Evolutionary conservation across 2,329 filamentous ascomycete genomes (phyloP), one percentile per base, ranked within the genome.

Genomic region (Tolypocladium pustulatum): DNA sequence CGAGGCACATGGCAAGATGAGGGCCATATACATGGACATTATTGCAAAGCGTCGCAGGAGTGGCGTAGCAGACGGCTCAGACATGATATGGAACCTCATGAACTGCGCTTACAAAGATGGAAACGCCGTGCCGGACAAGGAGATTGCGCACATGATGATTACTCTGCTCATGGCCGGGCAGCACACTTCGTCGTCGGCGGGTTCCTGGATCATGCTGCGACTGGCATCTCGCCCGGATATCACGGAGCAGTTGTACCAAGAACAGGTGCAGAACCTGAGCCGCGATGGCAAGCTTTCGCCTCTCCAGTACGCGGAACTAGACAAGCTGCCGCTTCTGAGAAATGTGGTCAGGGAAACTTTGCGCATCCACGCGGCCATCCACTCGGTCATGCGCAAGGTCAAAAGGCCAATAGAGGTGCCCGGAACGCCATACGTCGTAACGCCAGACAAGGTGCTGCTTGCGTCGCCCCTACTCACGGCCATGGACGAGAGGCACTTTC

Each of bases 51-150:
- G 91, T 65, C 83, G 89, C 22, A 69, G 70, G 61, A 74, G 73
- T 54, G 70, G 79, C 64, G 75, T 76, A 41, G 77, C 85, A 58
- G 75, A 81, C 60, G 72, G 74, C 57, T 78, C 81, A 55, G 91
- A 96, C 73, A 95, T 96, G 81, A 91, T 96, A 73, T 91, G 88
- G 84, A 91, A 94, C 69, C 77, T 96, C 63, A 94, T 95, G 90
- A 85, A 84, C 65, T 90, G 86, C 66, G 81, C 78, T 25, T 96
- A 96, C 82, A 96, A 95, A 78, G 84, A 93, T 66, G 91, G 90
- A 65, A 85, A 78, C 46, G 79, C 80, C 7, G 81, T 95, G n/a
- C 88, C 91, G 20, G 91, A 96, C 69, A 81, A 87, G 67, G 90
- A 96, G 73, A 83, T 95, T 60, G 90, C 91, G 30, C 88, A 93